Evolutionary conservation across 192 early-diverging fungal genomes (phyloP).

Genomic region (Radiomyces spectabilis): DNA sequence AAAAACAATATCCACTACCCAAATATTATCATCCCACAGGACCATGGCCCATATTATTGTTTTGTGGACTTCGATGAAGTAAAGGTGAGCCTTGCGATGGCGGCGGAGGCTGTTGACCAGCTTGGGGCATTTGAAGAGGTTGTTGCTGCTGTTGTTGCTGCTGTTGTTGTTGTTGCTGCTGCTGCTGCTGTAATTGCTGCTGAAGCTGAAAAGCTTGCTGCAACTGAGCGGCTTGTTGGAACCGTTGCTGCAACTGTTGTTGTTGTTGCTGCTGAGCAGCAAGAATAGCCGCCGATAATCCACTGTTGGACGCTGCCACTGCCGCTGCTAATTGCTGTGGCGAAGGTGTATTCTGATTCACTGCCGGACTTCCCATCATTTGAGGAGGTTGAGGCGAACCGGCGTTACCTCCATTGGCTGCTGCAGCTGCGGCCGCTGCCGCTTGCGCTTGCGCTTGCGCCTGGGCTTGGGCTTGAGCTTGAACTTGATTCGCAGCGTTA

Average conservation of each 20-base stretch:
- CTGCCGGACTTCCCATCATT: neutral
- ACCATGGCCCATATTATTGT: conserved; percentile 5
- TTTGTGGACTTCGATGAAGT: conserved; percentile 10
- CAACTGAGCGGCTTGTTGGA: conserved; percentile 19
- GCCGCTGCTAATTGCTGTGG: conserved; percentile 8
- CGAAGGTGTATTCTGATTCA: neutral
- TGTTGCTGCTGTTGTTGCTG: conserved; percentile 20
- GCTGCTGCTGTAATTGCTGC: conserved; percentile 6
- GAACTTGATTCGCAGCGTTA: conserved; percentile 6
- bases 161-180: conserved; percentile 6
- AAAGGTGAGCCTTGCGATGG: neutral
- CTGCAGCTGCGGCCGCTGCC: too few relatives aligned
- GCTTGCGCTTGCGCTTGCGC: too few relatives aligned
- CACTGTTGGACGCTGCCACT: neutral
- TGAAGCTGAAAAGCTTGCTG: conserved; percentile 21
- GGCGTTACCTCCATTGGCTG: too few relatives aligned
- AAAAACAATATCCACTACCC: neutral
- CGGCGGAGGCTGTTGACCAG: neutral
- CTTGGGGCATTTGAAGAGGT: neutral
- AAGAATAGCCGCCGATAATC: neutral
- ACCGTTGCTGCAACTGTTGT: conserved; percentile 2
- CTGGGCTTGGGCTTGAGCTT: neutral
- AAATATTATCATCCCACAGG: neutral
- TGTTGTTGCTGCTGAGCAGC: conserved; percentile 11
- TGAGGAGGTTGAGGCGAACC: too few relatives aligned